Evolutionary conservation across 495 filamentous ascomycete genomes (phyloP), one percentile per base, ranked within the genome.

Genomic region (Cryomyces antarcticus): DNA sequence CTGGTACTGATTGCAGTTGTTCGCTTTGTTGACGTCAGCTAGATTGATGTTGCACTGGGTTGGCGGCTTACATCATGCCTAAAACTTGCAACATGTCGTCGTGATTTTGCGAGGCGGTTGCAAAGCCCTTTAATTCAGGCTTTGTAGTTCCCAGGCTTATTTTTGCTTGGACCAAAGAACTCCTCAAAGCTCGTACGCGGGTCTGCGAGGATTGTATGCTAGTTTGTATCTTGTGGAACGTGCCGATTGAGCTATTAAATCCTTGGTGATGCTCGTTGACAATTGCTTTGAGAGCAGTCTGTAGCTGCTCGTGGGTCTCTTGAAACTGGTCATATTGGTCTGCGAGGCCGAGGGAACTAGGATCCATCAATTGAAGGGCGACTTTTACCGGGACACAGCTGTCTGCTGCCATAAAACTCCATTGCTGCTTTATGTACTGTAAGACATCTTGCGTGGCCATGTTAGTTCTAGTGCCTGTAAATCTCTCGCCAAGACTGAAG

Each of bases 261-360:
- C 86, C 89, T 60, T 99, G 89, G 51, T 96, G 88, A 55, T 99
- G 88, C 62, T 96, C 87, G 59, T 99, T 93, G 40, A 99, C 89
- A 55, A 99, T 94, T 38, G 78, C 75, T 60, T 93, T 93, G 45
- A 99, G 65, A 3, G 92, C 86, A 52, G 75, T 75, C 56, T 99
- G 89, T 17, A 99, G 72, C 51, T 84, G 75, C 49, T 73, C 63
- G 55, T 93, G 83, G 41, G 82, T 82, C 36, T 75, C 66, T 51
- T 82, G 67, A 57, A 96, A 96, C 39, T 80, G 71, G 40, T 71
- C 72, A 56, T 93, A 84, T 48, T 88, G 80, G 55, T 82, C 73
- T 31, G 88, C 87, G 44, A 85, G 76, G 29, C 89, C 89, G 45
- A 99, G 71, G 4, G 87, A 93, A 61, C 85, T 94, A 30, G 77